A percentile compares a stretch with the other conserved stretches of the same genome.
Evolutionary conservation across 2,329 filamentous ascomycete species (phyloP).

Genomic region (Colletotrichum chrysophilum): DNA sequence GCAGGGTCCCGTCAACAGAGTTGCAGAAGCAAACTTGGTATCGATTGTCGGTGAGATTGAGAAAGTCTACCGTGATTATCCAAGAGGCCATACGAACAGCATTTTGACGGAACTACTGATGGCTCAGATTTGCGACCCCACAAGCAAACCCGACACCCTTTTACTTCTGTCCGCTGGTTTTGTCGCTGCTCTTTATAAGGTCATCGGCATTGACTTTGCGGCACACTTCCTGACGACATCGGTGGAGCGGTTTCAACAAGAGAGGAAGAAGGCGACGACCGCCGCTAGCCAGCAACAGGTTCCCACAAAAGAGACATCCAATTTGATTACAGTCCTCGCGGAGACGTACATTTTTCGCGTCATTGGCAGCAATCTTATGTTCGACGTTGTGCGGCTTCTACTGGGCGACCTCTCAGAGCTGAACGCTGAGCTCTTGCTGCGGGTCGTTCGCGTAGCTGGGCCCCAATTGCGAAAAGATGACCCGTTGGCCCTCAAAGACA

Average conservation of each 20-base stretch:
- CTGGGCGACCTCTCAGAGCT: conserved; percentile 78
- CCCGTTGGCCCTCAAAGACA: conserved; percentile 85
- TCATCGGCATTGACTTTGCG: conserved; percentile 87
- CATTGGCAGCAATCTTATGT: conserved; percentile 81
- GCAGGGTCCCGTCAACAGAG: conserved; percentile 88
- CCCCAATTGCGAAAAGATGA: conserved; percentile 88
- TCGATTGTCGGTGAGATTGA: conserved; percentile 85
- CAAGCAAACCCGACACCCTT: conserved; percentile 84
- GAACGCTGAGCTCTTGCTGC: conserved; percentile 87
- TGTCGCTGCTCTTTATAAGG: conserved; percentile 83
- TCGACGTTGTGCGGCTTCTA: conserved; percentile 87
- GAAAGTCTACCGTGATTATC: conserved; percentile 80
- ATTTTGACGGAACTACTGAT: conserved; percentile 80
- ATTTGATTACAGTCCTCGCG: conserved; percentile 82
- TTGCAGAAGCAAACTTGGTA: conserved; percentile 89
- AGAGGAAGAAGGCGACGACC: conserved; percentile 56
- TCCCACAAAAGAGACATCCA: conserved; percentile 67
- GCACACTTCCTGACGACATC: conserved; percentile 83
- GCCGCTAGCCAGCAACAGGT: conserved; percentile 32
- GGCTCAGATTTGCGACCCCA: conserved; percentile 79
- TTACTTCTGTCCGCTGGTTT: conserved; percentile 91
- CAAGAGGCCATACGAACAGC: conserved; percentile 87
- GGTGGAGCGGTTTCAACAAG: conserved; percentile 74
- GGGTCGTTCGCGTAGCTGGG: conserved; percentile 82
- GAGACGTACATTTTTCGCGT: conserved; percentile 94